Evolutionary conservation across 371 early-diverging fungal genomes (phyloP).

Genomic region (Apophysomyces ossiformis): DNA sequence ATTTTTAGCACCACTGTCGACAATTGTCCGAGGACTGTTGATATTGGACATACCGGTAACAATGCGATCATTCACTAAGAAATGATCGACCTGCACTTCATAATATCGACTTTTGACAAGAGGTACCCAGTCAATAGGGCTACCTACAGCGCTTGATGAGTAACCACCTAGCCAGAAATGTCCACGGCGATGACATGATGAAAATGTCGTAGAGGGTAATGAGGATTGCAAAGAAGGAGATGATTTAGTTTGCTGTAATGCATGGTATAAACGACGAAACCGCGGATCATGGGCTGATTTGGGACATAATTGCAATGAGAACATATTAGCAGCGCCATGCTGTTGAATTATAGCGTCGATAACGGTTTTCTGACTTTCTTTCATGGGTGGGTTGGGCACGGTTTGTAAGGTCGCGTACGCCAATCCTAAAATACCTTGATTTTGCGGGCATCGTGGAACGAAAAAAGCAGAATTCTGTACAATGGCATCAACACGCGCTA

Average conservation of each 20-base stretch:
- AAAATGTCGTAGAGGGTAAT: neutral
- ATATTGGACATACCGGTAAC: conserved; percentile 33
- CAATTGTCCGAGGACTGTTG: conserved; percentile 39
- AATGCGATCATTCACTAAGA: conserved; percentile 32
- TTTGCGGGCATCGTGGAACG: conserved; percentile 19
- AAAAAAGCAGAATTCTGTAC: conserved; percentile 12
- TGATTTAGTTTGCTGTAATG: neutral
- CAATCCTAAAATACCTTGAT: conserved; percentile 25
- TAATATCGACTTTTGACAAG: conserved; percentile 36
- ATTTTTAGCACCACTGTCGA: conserved; percentile 47
- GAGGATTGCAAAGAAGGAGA: too few relatives aligned
- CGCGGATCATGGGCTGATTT: conserved; percentile 4
- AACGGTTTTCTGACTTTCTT: conserved; percentile 15
- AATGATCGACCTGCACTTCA: conserved; percentile 41
- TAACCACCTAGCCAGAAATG: conserved; percentile 29
- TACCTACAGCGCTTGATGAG: neutral
- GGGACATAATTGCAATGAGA: conserved; percentile 21
- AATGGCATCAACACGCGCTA: conserved; percentile 23
- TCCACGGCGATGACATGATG: conserved; percentile 7
- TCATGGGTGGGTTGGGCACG: conserved; percentile 10
- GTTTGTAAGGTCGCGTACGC: conserved; percentile 25
- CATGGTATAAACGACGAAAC: conserved; percentile 1
- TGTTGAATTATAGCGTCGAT: conserved; percentile 18
- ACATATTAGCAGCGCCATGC: conserved; percentile 14
- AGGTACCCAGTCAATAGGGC: conserved; percentile 15